Evolutionary conservation across 2,329 filamentous ascomycete species (phyloP), one percentile per base, ranked within the genome.

Genomic region (Fusarium clavum): DNA sequence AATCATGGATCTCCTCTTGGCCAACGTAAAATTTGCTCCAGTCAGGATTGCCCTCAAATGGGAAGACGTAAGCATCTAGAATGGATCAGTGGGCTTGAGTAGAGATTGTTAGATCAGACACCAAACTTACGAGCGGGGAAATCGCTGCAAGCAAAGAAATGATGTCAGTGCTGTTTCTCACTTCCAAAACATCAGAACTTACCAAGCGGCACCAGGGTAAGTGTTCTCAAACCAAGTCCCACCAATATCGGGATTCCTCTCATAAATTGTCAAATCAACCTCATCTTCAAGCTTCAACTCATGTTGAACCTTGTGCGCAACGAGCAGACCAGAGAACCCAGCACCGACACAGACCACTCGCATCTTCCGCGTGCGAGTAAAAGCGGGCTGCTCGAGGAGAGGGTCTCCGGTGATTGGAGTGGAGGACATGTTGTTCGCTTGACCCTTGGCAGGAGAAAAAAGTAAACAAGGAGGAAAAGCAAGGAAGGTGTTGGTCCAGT

Each of bases 141-240:
- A 25, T 59, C 57, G 24, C 57, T 59, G 8, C 5, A 30, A 8
- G n/a, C 1, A 20, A 38, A 16, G 11, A 6, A 5, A 13, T 22
- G 11, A 24, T 38, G 18, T 53, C 8, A 46, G 16, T 30, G 20
- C 9, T 16, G 22, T 25, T 9, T 44, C 41, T 44, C 14, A 16
- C 4, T 14, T 3, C 11, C 14, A 24, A 4, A 18, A 44, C 11
- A 22, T 20, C 11, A 20, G 12, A 13, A 46, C 57, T 46, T 20
- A 59, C 57, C 57, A 59, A 18, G 57, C 57, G 9, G 57, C 57
- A 44, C 57, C 57, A 16, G 57, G 57, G 29, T 59, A 59, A 18
- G 57, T 59, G 30, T 59, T 59, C n/a, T 59, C 57, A 25, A 55
- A 59, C 57, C 57, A 59, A 25, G 57, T 59, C 5, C 57, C 57